Base-by-base conservation (phyloP, 495 filamentous ascomycete genomes). In the Acidomyces sp. region DNA sequence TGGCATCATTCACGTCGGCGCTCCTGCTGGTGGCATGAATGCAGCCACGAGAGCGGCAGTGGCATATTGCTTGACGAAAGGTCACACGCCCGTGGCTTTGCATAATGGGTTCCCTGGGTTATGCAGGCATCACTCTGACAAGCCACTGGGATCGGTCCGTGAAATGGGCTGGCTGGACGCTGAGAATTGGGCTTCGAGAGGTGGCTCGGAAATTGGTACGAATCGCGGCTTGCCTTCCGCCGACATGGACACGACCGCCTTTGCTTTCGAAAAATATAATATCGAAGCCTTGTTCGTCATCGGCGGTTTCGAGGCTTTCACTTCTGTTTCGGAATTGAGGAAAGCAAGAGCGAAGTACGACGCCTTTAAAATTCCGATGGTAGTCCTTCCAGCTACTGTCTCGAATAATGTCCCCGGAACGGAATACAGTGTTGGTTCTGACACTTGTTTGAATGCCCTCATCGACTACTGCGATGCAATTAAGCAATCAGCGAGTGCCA, bases 11-110 rank as follows among this genome's bases (percentile, higher is more conserved):
- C 93, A 99, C 53, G 85, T 97, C 41, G 92, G 92, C 49, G 92
- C 92, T 20, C 92, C 92, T 4, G 92, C 92, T n/a, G 92, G 90
- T 54, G 92, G 92, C 56, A 95, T 99, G 78, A 99, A 99, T 62
- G 85, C 87, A 30, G 88, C 92, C 16, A 93, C 93, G 13, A 78
- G 92, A 38, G 90, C 85, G 13, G 90, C 84, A 9, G 86, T 94
- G 9, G 83, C 85, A n/a, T 99, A 94, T 65, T 96, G 88, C 56
- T 61, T 92, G 23, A 80, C 81, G n/a, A 78, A 88, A 41, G 92
- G 92, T 4, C 92, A 99, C 56, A 83, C 80, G 24, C 80, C 92
- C 1, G 54, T 94, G 47, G 86, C 87, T 6, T 82, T 99, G 37
- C 82, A 95, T 64, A 99, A 99, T 52, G 92, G 92, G 34, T 99